Evolutionary conservation across 1,284 basidiomycete species (phyloP), one percentile per base, ranked within the genome.

Genomic region (Microbotryum intermedium): DNA sequence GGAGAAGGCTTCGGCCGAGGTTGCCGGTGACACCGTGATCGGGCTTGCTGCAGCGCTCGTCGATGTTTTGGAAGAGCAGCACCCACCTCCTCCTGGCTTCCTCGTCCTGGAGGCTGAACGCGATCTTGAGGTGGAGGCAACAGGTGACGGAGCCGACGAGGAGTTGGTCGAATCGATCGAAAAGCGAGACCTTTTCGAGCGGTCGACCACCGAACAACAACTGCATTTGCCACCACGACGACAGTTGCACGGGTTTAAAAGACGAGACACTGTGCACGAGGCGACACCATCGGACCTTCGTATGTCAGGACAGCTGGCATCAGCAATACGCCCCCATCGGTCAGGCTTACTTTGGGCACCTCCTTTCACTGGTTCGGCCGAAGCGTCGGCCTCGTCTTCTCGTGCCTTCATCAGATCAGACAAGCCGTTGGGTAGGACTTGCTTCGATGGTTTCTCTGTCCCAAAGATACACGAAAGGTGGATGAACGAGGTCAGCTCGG

Each of bases 181-280:
- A 10, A 23, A 8, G 18, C 20, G 20, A 18, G 59, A 55, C 47
- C 53, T 50, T n/a, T 28, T 48, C 25, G 53, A 42, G 43, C 21
- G 42, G 18, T 52, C 21, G 39, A 55, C 50, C 20, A 49, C 34
- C 16, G 46, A 26, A 18, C 64, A 68, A 58, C 66, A 68, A 39
- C 26, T 53, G 55, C 66, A 68, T 4, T 47, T 44, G 9, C 66
- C 64, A 20, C 64, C 61, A 4, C 46, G 53, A 4, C 55, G 56
- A 26, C 66, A 68, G 49, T 61, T 61, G 59, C 66, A 68, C 9
- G 63, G 45, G 28, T 62, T 65, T 26, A 67, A 50, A 3, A 67
- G 49, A 18, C 50, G 63, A 7, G 60, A 58, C 8, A 67, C 66
- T 67, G 56, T 30, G 28, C 11, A 16, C 11, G 16, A 9, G 18